Percentiles rank a stretch among this genome's conserved stretches.
These are phyloP conservation scores for Rhizopogon roseolus DNA, from an alignment of 768 basidiomycete genomes.

Conservation along the genomic window DNA sequence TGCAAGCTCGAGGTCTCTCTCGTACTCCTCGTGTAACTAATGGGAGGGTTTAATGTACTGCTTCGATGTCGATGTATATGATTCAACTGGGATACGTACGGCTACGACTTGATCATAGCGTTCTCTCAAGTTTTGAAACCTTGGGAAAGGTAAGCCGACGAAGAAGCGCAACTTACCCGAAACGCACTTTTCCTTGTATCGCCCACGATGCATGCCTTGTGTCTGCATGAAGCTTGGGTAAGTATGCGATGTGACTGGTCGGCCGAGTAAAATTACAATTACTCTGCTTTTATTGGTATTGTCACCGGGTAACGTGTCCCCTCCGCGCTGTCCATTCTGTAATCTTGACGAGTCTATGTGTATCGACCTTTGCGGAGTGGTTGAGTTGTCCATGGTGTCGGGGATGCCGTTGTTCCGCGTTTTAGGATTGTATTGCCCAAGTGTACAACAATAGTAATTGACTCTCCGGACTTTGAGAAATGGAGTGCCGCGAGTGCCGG, in stretches of 20 bases:
- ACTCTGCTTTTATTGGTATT: slow-evolving; percentile 11
- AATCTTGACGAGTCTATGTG: not conserved
- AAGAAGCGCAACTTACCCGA: not conserved
- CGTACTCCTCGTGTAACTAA: slow-evolving; percentile 19
- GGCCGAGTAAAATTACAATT: slow-evolving; percentile 15
- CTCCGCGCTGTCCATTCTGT: slow-evolving; percentile 6
- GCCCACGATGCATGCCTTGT: slow-evolving; percentile 9
- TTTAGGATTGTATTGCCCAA: no score
- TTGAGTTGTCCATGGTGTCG: not conserved
- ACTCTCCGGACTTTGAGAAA: no score
- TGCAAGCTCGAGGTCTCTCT: slow-evolving; percentile 22
- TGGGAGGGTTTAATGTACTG: not conserved
- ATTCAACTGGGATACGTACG: slow-evolving; percentile 11
- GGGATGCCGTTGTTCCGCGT: not conserved
- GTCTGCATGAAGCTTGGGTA: slow-evolving; percentile 10
- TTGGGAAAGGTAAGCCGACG: not conserved
- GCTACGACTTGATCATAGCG: slow-evolving; percentile 27
- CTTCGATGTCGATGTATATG: not conserved
- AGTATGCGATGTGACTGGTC: not conserved
- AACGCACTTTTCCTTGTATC: slow-evolving; percentile 30
- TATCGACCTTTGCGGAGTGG: not conserved
- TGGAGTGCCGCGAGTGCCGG: no score
- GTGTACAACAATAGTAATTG: no score
- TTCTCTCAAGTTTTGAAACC: slow-evolving; percentile 27
- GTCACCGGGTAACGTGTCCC: slow-evolving; percentile 9